Conservation (phyloP, 352 stramenopile species). For the Globisporangium solare region DNA sequence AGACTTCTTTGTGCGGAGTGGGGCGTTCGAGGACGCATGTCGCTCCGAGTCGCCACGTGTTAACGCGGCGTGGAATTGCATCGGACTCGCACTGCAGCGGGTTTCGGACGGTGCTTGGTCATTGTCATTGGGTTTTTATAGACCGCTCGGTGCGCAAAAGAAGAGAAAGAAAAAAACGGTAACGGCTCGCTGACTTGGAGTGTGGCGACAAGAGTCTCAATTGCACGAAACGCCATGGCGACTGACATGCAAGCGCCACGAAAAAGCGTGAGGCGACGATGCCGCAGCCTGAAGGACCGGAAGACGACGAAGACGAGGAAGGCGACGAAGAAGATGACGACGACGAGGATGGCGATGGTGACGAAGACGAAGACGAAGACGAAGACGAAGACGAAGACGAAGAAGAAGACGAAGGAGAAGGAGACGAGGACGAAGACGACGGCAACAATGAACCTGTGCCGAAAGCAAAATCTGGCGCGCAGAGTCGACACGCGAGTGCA, state of each 20-base stretch:
- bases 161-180: too few species aligned
- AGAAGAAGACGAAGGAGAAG: conserved; percentile 15
- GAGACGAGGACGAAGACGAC: conserved; percentile 20
- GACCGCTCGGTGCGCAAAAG: too few species aligned
- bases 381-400: conserved; percentile 20
- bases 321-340: conserved; percentile 17
- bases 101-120: background rate
- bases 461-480: conserved; percentile 9
- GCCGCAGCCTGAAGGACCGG: background rate
- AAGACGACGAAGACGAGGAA: conserved; percentile 18
- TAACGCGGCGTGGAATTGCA: conserved; percentile 10
- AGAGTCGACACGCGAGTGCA: conserved; percentile 9
- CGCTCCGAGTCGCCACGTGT: background rate
- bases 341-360: conserved; percentile 12
- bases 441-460: conserved; percentile 9
- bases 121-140: too few species aligned
- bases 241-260: background rate
- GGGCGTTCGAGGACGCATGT: background rate
- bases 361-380: conserved; percentile 19
- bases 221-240: conserved; percentile 4
- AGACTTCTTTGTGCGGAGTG: conserved; percentile 4
- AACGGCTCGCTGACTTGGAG: too few species aligned
- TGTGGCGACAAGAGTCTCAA: background rate
- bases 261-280: background rate
- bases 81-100: background rate